Conservation (phyloP, 2,329 filamentous ascomycete genomes). For the Curvularia hawaiiensis region DNA sequence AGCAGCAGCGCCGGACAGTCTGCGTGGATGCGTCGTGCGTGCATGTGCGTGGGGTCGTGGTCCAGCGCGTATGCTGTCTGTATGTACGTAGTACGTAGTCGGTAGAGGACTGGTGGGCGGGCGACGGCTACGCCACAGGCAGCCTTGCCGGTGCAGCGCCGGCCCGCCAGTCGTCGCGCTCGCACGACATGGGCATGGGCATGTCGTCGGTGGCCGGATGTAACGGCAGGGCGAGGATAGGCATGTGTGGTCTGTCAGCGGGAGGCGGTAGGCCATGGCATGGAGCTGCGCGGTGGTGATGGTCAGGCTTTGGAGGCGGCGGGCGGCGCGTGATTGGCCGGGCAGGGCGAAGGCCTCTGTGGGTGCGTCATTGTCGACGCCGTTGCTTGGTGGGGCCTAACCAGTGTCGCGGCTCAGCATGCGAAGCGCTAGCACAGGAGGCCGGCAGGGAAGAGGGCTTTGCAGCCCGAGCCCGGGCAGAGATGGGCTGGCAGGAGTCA, state of each 20-base stretch:
- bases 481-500: no score
- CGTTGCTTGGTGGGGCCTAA: slow-evolving; percentile 14
- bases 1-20: background rate
- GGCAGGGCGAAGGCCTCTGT: background rate
- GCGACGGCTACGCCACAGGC: background rate
- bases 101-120: no score
- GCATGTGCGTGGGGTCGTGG: background rate
- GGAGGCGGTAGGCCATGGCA: background rate
- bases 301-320: background rate
- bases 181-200: background rate
- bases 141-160: no score
- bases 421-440: slow-evolving; percentile 15
- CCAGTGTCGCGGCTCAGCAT: slow-evolving; percentile 16
- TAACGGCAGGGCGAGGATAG: slow-evolving; percentile 14
- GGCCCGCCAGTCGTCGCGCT: no score
- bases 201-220: slow-evolving; percentile 17
- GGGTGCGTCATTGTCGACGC: slow-evolving; percentile 17
- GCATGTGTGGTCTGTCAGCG: slow-evolving; percentile 3
- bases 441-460: slow-evolving; percentile 14
- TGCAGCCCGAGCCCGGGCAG: slow-evolving; percentile 8
- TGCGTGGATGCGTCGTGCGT: slow-evolving; percentile 5
- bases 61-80: no score
- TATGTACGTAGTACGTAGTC: no score
- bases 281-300: background rate
- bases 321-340: slow-evolving; percentile 7